Percentiles rank a stretch among this genome's conserved stretches.
Conservation (phyloP, 768 basidiomycete species). For the Chalciporus piperatus region DNA sequence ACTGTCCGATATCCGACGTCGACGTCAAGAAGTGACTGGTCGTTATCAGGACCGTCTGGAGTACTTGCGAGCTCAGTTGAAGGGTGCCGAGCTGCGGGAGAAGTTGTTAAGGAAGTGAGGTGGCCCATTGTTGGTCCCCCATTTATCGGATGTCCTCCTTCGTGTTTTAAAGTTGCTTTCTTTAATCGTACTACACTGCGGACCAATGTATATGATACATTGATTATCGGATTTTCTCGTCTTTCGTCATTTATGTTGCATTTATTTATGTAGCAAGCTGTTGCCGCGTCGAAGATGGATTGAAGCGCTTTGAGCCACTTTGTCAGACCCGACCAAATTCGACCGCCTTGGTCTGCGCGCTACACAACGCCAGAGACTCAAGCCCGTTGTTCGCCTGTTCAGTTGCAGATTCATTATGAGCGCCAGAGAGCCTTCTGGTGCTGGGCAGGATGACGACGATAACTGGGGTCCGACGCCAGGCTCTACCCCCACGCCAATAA, state of each 20-base stretch:
- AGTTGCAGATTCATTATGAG: slow-evolving; percentile 7
- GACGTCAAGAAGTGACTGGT: slow-evolving; percentile 65
- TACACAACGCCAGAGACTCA: not conserved
- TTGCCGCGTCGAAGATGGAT: too few species aligned
- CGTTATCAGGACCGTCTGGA: slow-evolving; percentile 77
- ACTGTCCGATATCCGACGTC: slow-evolving; percentile 65
- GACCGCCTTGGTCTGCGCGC: too few species aligned
- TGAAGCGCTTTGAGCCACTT: too few species aligned
- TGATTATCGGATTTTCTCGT: not conserved
- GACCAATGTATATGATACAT: not conserved
- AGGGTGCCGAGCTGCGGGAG: slow-evolving; percentile 81
- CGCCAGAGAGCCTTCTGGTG: slow-evolving; percentile 17
- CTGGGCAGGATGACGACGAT: slow-evolving; percentile 31
- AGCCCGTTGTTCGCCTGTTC: not conserved
- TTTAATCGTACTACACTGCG: slow-evolving; percentile 6
- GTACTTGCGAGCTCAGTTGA: slow-evolving; percentile 77
- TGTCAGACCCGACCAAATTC: too few species aligned
- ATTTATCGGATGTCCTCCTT: slow-evolving; percentile 3
- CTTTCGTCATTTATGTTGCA: too few species aligned
- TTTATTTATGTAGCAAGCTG: too few species aligned
- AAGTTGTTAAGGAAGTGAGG: slow-evolving; percentile 63
- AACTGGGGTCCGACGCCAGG: slow-evolving; percentile 31
- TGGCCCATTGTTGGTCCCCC: too few species aligned
- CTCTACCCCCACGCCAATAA: slow-evolving; percentile 42
- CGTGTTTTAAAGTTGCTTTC: slow-evolving; percentile 16